Conservation (phyloP, 1,284 basidiomycete species). For the Lentinula novae-zelandiae region DNA sequence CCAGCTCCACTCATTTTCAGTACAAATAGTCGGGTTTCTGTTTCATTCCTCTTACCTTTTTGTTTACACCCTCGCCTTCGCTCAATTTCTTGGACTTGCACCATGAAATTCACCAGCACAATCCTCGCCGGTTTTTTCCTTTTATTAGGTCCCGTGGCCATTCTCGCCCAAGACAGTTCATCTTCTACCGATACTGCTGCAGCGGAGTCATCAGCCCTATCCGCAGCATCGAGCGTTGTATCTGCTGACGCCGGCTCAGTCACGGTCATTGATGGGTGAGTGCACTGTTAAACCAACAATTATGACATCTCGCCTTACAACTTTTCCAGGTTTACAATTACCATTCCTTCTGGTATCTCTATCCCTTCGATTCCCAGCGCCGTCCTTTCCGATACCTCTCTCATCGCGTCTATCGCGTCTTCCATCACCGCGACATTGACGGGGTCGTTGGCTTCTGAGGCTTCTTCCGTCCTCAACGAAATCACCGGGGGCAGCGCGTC, state of each 20-base stretch:
- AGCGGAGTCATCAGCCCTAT: background rate
- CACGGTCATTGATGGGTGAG: slow-evolving; percentile 4
- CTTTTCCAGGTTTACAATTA: background rate
- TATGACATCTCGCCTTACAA: background rate
- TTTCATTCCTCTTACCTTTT: background rate
- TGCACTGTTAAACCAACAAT: background rate
- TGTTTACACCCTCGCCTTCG: background rate
- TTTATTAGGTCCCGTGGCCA: background rate
- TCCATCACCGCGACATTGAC: background rate
- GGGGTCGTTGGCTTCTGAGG: slow-evolving; percentile 1
- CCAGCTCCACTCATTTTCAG: background rate
- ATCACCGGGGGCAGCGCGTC: background rate
- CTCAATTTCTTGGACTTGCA: background rate
- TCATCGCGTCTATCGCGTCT: background rate
- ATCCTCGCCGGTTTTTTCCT: background rate
- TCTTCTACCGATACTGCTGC: background rate
- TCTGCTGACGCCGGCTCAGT: background rate
- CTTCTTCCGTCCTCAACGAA: background rate
- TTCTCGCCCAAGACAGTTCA: background rate
- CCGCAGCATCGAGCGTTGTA: background rate
- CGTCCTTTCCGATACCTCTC: background rate
- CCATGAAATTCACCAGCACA: background rate
- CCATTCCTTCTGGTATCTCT: slow-evolving; percentile 1
- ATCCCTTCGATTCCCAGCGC: background rate
- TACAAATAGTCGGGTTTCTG: too few relatives aligned